Evolutionary conservation across 1,139 yeast species (phyloP).

Genomic region (Sugiyamaella xylanicola): DNA sequence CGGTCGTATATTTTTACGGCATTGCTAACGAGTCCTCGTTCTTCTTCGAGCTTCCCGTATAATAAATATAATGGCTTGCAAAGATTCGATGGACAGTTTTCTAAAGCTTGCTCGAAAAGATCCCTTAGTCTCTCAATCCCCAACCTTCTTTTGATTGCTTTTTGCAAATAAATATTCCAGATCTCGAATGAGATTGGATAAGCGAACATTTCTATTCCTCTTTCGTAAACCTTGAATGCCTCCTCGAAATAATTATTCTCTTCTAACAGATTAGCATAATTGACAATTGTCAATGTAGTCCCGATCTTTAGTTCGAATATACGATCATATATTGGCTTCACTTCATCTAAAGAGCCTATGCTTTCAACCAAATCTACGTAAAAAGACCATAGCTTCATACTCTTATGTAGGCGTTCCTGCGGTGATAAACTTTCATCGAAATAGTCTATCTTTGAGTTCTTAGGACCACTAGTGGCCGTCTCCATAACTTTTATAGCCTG

Average conservation of each 20-base stretch:
- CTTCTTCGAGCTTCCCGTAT: constrained; percentile 66
- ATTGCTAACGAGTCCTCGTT: constrained; percentile 49
- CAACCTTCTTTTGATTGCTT: constrained; percentile 47
- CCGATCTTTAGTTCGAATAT: constrained; percentile 66
- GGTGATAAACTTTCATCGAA: constrained; percentile 54
- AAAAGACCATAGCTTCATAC: constrained; percentile 68
- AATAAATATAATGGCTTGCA: constrained; percentile 54
- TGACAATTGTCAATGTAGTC: constrained; percentile 66
- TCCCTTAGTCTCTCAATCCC: constrained; percentile 67
- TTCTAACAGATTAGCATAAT: constrained; percentile 66
- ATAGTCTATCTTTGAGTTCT: constrained; percentile 41
- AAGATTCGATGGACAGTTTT: constrained; percentile 52
- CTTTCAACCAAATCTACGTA: constrained; percentile 76
- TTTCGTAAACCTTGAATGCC: constrained; percentile 66
- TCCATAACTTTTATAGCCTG: constrained; percentile 58
- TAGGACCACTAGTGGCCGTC: constrained; percentile 53
- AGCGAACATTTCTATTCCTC: constrained; percentile 61
- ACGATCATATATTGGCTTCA: constrained; percentile 57
- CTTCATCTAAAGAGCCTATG: constrained; percentile 49
- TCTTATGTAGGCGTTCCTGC: constrained; percentile 61
- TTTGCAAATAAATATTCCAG: constrained; percentile 69
- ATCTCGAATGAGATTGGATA: constrained; percentile 69
- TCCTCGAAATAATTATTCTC: constrained; percentile 52
- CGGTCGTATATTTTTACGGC: constrained; percentile 50
- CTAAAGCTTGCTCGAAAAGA: constrained; percentile 65